phyloP scores from a whole-genome alignment of 2,329 filamentous ascomycete genomes.

The Coniochaeta hoffmannii region DNA sequence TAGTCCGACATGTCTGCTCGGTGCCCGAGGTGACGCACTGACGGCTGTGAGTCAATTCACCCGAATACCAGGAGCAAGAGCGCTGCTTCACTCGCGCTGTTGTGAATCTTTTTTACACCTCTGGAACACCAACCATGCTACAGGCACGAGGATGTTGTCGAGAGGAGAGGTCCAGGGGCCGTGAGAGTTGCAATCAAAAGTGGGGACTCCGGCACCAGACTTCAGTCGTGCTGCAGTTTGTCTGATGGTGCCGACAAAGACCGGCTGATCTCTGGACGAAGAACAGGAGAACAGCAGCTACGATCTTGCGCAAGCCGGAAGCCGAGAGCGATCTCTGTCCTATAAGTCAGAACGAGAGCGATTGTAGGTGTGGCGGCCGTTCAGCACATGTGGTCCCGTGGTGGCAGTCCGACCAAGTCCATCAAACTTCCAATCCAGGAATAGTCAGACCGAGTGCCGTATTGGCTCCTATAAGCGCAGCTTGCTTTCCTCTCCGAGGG shows the following conservation, averaged over 20 bases:
- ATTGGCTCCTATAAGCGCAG: background rate
- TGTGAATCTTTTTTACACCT: background rate
- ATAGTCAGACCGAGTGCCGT: background rate
- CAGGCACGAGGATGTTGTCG: background rate
- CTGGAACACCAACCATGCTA: background rate
- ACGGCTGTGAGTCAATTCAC: background rate
- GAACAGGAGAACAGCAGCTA: background rate
- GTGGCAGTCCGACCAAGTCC: background rate
- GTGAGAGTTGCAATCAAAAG: slow-evolving; percentile 12
- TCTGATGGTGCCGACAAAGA: background rate
- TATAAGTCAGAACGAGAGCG: background rate
- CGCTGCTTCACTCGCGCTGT: slow-evolving; percentile 3
- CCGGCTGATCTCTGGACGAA: background rate
- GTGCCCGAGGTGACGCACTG: background rate
- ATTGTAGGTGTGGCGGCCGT: background rate
- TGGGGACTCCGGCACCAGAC: slow-evolving; percentile 12
- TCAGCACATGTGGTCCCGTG: background rate
- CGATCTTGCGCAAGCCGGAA: background rate
- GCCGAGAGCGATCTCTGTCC: background rate
- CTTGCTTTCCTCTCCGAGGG: background rate
- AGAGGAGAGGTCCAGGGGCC: background rate
- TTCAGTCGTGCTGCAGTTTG: slow-evolving; percentile 9
- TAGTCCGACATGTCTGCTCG: slow-evolving; percentile 49
- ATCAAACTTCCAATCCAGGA: background rate
- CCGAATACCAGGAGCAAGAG: background rate